Percentiles rank a stretch among this genome's conserved stretches.
Evolutionary conservation across 305 asterid species (phyloP).

Genomic region (Fraxinus baroniana): DNA sequence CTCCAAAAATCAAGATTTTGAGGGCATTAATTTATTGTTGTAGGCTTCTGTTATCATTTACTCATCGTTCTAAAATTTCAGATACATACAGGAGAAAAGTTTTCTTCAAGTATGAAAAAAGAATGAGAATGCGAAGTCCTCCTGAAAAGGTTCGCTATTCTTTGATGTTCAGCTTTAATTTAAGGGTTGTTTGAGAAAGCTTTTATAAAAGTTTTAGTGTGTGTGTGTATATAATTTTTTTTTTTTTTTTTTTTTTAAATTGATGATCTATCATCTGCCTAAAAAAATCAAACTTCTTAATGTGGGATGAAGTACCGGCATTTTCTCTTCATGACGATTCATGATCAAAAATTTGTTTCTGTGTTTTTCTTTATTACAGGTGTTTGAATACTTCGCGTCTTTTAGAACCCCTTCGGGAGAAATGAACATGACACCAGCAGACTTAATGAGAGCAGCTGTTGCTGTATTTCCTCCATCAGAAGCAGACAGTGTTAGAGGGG

Average conservation of each 20-base stretch:
- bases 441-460: constrained; percentile 83
- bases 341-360: neutral
- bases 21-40: neutral
- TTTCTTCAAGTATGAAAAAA: constrained; percentile 94
- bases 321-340: neutral
- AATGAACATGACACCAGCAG: constrained; percentile 73
- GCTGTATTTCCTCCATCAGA: constrained; percentile 90
- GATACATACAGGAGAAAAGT: constrained; percentile 76
- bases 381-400: constrained; percentile 90
- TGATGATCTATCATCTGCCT: neutral
- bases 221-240: too few species aligned
- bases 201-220: too few species aligned
- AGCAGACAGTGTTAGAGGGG: constrained; percentile 62
- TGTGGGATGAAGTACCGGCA: neutral
- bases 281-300: too few species aligned
- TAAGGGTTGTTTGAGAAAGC: too few species aligned
- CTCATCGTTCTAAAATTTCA: constrained; percentile 31
- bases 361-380: constrained; percentile 34
- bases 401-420: constrained; percentile 55
- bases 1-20: too few species aligned
- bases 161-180: neutral
- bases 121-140: constrained; percentile 72
- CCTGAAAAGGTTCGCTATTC: constrained; percentile 69
- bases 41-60: neutral
- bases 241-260: too few species aligned